Evolutionary conservation across 2,329 filamentous ascomycete species (phyloP).

Genomic region (Zymoseptoria crescenta): DNA sequence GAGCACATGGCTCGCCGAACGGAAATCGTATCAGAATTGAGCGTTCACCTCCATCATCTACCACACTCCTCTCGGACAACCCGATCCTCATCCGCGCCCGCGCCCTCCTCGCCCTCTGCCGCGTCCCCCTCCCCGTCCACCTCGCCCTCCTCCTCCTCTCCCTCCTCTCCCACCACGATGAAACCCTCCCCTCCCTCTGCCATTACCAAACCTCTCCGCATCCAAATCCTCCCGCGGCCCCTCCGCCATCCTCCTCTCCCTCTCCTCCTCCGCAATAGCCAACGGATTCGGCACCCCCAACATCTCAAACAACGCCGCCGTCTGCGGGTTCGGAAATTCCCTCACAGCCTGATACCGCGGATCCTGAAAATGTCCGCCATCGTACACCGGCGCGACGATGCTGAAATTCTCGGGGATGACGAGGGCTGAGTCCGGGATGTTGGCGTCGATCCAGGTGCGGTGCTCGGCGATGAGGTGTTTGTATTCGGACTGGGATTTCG

Average conservation of each 20-base stretch:
- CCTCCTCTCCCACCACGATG: conserved; percentile 15
- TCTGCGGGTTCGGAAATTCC: conserved; percentile 86
- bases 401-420: conserved; percentile 70
- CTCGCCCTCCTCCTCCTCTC: conserved; percentile 18
- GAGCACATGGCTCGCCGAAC: neutral
- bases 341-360: conserved; percentile 29
- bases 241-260: conserved; percentile 47
- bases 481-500: conserved; percentile 42
- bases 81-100: conserved; percentile 14
- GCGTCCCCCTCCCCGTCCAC: conserved; percentile 13
- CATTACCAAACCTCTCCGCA: conserved; percentile 16
- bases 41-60: neutral
- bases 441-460: conserved; percentile 69
- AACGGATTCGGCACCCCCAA: conserved; percentile 70
- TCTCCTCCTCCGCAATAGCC: conserved; percentile 64
- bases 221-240: conserved; percentile 46
- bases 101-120: conserved; percentile 15
- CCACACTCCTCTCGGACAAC: conserved; percentile 6
- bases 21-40: no score
- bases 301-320: conserved; percentile 69
- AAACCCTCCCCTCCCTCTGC: conserved; percentile 16
- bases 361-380: conserved; percentile 28
- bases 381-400: conserved; percentile 65
- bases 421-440: conserved; percentile 50
- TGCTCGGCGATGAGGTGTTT: conserved; percentile 58